These are phyloP conservation scores for Peniophora sp. DNA, from an alignment of 1,284 basidiomycete genomes.

Conservation along the genomic window DNA sequence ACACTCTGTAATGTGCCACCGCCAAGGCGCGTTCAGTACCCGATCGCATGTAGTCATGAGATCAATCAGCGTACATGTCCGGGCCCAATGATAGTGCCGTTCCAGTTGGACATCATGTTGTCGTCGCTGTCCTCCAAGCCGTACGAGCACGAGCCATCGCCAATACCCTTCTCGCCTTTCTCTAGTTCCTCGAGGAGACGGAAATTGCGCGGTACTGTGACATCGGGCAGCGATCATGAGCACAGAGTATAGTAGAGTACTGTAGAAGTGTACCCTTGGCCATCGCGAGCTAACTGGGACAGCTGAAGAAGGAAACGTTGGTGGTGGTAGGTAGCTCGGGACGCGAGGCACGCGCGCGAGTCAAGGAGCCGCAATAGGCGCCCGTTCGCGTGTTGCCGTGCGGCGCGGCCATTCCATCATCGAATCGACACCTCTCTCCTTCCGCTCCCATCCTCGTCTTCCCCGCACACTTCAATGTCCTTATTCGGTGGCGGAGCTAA, in stretches of 20 bases:
- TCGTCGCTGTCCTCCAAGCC: slow-evolving; percentile 90
- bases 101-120: slow-evolving; percentile 97
- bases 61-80: slow-evolving; percentile 72
- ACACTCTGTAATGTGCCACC: slow-evolving; percentile 56
- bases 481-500: slow-evolving; percentile 70
- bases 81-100: slow-evolving; percentile 97
- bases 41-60: neutral
- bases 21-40: slow-evolving; percentile 6
- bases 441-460: neutral
- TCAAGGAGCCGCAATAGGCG: neutral
- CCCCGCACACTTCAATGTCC: neutral
- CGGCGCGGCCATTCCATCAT: too few relatives aligned
- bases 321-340: neutral
- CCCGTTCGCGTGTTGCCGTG: too few relatives aligned
- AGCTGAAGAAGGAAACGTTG: slow-evolving; percentile 8
- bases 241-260: neutral
- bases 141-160: slow-evolving; percentile 95
- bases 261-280: slow-evolving; percentile 40
- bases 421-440: neutral
- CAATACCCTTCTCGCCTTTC: slow-evolving; percentile 99
- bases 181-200: slow-evolving; percentile 95
- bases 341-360: neutral
- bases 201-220: slow-evolving; percentile 90
- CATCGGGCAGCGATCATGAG: neutral
- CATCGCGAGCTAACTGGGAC: slow-evolving; percentile 30